Conservation (phyloP, 345 rosid species). For the Heritiera fomes region DNA sequence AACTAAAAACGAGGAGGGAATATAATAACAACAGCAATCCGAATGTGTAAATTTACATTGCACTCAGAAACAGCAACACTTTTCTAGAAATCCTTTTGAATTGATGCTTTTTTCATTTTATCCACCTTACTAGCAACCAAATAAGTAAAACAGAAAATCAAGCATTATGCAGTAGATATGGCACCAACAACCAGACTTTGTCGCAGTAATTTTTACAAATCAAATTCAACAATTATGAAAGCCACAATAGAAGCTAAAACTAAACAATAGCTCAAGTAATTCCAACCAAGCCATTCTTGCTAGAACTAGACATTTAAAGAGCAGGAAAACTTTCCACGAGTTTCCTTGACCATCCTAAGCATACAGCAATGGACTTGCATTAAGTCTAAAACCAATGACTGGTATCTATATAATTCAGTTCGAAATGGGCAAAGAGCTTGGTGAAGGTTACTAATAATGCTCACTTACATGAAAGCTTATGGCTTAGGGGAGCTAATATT, state of each 20-base stretch:
- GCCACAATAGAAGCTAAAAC: too few species aligned
- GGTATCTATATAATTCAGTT: neutral
- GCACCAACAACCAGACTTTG: too few species aligned
- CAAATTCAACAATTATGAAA: neutral
- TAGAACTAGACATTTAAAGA: neutral
- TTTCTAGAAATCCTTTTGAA: neutral
- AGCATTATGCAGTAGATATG: too few species aligned
- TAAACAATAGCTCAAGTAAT: neutral
- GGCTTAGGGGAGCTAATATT: too few species aligned
- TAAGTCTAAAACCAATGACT: neutral
- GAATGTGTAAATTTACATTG: neutral
- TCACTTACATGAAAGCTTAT: too few species aligned
- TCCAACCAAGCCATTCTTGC: neutral
- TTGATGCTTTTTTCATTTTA: neutral
- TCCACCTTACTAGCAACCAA: neutral
- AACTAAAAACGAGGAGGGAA: too few species aligned
- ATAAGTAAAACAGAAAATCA: neutral
- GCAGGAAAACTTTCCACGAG: neutral
- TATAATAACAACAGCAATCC: neutral
- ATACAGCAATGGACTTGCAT: neutral
- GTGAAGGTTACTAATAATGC: too few species aligned
- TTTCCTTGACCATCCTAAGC: neutral
- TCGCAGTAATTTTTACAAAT: too few species aligned
- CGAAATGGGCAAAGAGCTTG: too few species aligned
- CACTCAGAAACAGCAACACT: neutral